Evolutionary conservation across 2,329 filamentous ascomycete genomes (phyloP), one percentile per base, ranked within the genome.

Genomic region (Trichophyton verrucosum): DNA sequence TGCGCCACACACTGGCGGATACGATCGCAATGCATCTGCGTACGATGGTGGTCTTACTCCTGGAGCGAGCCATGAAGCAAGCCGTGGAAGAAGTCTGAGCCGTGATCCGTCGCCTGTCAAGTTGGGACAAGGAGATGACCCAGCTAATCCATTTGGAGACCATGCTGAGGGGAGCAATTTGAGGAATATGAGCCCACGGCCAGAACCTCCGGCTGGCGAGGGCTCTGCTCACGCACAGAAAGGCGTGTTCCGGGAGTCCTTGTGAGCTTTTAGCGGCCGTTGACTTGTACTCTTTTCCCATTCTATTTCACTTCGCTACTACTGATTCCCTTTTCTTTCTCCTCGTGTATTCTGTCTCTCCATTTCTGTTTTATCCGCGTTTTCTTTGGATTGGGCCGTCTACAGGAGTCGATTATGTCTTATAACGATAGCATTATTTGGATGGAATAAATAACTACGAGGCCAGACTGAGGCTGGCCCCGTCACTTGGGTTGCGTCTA

Each of bases 151-250:
- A 0, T 91, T 91, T 69, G 86, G 85, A 59, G 87, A 89, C 66
- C 80, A 82, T 33, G 83, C 81, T 3, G 84, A 84, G 70, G 76
- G 80, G 64, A 86, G 83, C 63, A 82, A 82, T 68, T 69, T 83
- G 61, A 82, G 88, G 60, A 87, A 87, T 27, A 84, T 91, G 33
- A 92, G 88, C 72, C 88, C 89, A 2, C 74, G 88, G 65, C 89
- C 89, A n/a, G 82, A 87, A 66, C n/a, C 30, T 8, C 17, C 42
- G 3, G 42, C 27, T 59, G n/a, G 55, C 7, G 55, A 57, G 27
- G 22, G 30, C 22, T 24, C 51, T 13, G 9, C 51, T 30, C 22
- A 24, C 11, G n/a, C 17, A 24, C 40, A 24, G 55, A 57, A 42
- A 13, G 38, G 55, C 38, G 55, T 30, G n/a, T 57, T 57, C 55